Conservation (phyloP, 441 rosid genomes). For the Biscutella laevigata region DNA sequence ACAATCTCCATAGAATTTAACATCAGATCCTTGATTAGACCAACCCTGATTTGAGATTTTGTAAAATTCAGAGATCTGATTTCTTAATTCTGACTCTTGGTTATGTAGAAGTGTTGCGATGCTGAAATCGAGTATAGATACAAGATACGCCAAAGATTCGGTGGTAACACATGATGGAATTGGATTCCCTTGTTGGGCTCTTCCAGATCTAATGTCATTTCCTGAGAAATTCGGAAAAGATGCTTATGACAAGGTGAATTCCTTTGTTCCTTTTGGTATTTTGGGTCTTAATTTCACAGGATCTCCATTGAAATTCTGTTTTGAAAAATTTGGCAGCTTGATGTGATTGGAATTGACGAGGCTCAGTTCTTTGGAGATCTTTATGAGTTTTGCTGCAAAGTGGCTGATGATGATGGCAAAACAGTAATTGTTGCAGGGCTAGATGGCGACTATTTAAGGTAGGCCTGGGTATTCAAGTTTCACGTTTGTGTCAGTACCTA, state of each 20-base stretch:
- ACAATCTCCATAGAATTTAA: neutral
- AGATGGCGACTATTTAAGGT: conserved; percentile 60
- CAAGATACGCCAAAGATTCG: conserved; percentile 63
- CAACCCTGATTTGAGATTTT: neutral
- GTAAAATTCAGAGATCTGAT: neutral
- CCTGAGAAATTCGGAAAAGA: conserved; percentile 40
- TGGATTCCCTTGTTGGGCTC: conserved; percentile 72
- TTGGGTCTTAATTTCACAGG: neutral
- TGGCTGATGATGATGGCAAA: conserved; percentile 78
- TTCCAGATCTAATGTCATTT: conserved; percentile 63
- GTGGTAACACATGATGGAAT: conserved; percentile 79
- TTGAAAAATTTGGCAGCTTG: conserved; percentile 39
- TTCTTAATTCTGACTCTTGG: neutral
- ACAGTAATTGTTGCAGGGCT: conserved; percentile 68
- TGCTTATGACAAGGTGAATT: conserved; percentile 51
- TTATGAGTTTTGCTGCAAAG: conserved; percentile 73
- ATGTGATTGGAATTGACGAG: conserved; percentile 89
- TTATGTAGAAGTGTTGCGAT: conserved; percentile 52
- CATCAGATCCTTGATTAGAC: neutral
- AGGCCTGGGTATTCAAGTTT: too few species aligned
- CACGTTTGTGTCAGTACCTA: too few species aligned
- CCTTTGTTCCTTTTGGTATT: neutral
- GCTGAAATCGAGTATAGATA: conserved; percentile 72
- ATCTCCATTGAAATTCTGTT: neutral
- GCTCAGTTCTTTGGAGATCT: conserved; percentile 93